A percentile compares a stretch with the other conserved stretches of the same genome.
These are phyloP conservation scores for Sporothrix schenckii DNA, from an alignment of 2,329 filamentous ascomycete genomes.

Conservation along the genomic window DNA sequence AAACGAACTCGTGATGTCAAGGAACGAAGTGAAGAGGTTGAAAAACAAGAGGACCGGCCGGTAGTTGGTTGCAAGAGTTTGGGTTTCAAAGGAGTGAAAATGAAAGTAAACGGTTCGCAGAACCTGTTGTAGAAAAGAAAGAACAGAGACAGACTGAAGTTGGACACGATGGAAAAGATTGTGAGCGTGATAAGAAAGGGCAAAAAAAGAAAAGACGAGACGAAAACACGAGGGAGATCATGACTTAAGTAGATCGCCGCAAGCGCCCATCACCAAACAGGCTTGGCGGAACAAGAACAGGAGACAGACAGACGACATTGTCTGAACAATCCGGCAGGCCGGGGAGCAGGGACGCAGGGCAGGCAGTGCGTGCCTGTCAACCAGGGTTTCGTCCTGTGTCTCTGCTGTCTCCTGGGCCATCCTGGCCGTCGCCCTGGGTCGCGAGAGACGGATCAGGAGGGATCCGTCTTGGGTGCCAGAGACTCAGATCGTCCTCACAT, in stretches of 20 bases:
- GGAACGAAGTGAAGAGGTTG: conserved; percentile 27
- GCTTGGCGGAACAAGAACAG: conserved; percentile 16
- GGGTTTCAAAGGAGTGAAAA: conserved; percentile 29
- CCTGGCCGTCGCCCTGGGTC: conserved; percentile 6
- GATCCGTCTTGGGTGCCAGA: conserved; percentile 18
- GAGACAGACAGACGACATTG: background rate
- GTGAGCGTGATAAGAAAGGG: conserved; percentile 32
- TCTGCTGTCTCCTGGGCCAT: background rate
- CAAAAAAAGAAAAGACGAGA: conserved; percentile 8
- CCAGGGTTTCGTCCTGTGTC: conserved; percentile 3
- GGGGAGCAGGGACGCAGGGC: background rate
- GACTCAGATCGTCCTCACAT: conserved; percentile 19
- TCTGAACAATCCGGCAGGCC: conserved; percentile 17
- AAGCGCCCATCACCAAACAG: conserved; percentile 7
- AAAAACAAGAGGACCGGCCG: conserved; percentile 26
- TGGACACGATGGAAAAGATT: conserved; percentile 27
- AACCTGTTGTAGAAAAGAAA: conserved; percentile 30
- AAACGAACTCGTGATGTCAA: background rate
- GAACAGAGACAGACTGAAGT: conserved; percentile 30
- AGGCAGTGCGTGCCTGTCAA: background rate
- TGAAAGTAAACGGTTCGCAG: conserved; percentile 39
- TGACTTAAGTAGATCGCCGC: conserved; percentile 25
- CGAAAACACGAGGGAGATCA: conserved; percentile 1
- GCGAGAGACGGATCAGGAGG: conserved; percentile 15
- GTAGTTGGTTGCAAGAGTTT: conserved; percentile 7